Evolutionary conservation across 768 basidiomycete genomes (phyloP), one percentile per base, ranked within the genome.

Genomic region (Dioszegia aurantiaca): DNA sequence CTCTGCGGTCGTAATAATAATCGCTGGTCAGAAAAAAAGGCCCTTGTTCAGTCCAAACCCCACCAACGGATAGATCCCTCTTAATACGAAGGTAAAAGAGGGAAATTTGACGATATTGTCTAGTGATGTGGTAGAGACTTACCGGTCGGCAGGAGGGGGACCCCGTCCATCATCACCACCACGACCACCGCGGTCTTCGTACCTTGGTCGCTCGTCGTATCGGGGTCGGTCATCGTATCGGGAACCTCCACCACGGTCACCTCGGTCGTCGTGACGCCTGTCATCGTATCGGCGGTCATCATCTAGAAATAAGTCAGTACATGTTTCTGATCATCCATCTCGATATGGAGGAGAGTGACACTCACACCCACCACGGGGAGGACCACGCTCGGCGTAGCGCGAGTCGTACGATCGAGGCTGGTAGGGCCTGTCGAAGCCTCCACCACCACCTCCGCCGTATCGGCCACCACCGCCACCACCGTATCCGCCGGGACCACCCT

Each of bases 321-420:
- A 26, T 17, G 11, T 21, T 21, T 39, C n/a, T 36, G 0, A 12
- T 19, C 33, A 31, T 36, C 30, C 17, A 44, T 17, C 45, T 8
- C 4, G 2, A 41, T 41, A 44, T 16, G 23, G 12, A 52, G 39
- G n/a, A 52, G 11, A 5, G 42, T 31, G 23, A 42, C 3, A 26
- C 16, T 37, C 28, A 23, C 42, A 36, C 79, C 78, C n/a, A 84
- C 76, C 69, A 37, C 72, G 62, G 82, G 66, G 69, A 61, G 68
- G 63, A 69, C 84, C 66, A 81, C 80, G 58, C 39, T 87, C 85
- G 49, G 83, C 80, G 78, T 93, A 93, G 64, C 89, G 88, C 63
- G 85, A 85, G 77, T 93, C 89, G 75, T 92, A 90, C 0, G 91
- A 90, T 59, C 92, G 84, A 39, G 90, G 91, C 73, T 92, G 89